Conservation (phyloP, 441 rosid genomes). For the Populus trichocarpa region DNA sequence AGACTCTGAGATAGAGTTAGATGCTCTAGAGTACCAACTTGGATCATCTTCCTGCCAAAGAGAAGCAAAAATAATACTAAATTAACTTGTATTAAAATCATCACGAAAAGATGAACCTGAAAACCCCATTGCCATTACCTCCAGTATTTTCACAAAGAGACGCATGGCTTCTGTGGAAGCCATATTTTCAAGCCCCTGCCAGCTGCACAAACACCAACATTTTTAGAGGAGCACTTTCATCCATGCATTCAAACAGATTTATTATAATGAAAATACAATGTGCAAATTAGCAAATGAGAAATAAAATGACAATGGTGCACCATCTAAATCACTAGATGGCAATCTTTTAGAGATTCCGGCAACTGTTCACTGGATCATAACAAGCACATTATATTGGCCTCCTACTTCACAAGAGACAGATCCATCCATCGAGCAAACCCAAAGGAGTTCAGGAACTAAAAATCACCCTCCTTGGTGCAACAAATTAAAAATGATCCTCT, state of each 20-base stretch:
- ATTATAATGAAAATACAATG: background rate
- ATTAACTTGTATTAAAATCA: background rate
- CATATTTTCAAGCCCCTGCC: constrained; percentile 97
- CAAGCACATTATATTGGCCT: background rate
- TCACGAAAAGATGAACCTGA: constrained; percentile 7
- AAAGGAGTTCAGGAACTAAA: background rate
- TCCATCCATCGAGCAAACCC: background rate
- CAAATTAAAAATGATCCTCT: background rate
- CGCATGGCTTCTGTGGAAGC: constrained; percentile 96
- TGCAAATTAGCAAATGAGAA: background rate
- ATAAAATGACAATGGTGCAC: background rate
- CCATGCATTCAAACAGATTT: background rate
- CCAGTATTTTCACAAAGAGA: constrained; percentile 96
- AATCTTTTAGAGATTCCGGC: background rate
- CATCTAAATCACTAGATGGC: background rate
- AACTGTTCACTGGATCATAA: background rate
- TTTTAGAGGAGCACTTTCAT: constrained; percentile 16
- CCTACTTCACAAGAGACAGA: background rate
- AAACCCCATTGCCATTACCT: constrained; percentile 46
- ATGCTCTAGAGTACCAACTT: constrained; percentile 93
- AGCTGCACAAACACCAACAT: constrained; percentile 44
- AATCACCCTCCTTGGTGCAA: background rate
- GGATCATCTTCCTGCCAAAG: constrained; percentile 88
- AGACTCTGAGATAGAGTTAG: constrained; percentile 65
- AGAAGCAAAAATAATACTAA: background rate